These are phyloP conservation scores for Candida sojae DNA, from an alignment of 1,139 yeast species.

Conservation along the genomic window DNA sequence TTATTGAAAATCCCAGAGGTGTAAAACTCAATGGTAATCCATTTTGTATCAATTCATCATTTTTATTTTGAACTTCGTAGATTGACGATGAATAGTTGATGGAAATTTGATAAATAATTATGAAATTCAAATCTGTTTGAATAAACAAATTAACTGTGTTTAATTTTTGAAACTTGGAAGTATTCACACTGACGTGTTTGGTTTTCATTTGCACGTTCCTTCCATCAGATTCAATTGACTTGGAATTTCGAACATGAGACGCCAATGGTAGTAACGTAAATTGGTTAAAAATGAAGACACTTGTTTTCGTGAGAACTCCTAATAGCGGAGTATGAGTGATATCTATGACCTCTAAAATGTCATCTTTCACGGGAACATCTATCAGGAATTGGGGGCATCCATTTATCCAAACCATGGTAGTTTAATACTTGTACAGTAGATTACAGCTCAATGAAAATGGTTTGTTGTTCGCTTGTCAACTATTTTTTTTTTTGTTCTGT, in stretches of 20 bases:
- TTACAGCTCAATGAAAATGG: not conserved
- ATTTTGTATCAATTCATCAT: slow-evolving; percentile 32
- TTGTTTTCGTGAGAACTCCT: slow-evolving; percentile 29
- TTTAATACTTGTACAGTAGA: not conserved
- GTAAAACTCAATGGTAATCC: slow-evolving; percentile 34
- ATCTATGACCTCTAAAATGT: slow-evolving; percentile 26
- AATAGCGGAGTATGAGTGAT: slow-evolving; percentile 38
- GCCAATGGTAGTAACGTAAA: slow-evolving; percentile 37
- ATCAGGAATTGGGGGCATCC: slow-evolving; percentile 34
- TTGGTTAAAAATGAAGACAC: slow-evolving; percentile 31
- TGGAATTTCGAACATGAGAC: slow-evolving; percentile 29
- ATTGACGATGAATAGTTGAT: slow-evolving; percentile 32
- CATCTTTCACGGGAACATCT: slow-evolving; percentile 25
- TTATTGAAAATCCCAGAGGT: slow-evolving; percentile 28
- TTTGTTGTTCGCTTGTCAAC: not conserved
- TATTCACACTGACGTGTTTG: slow-evolving; percentile 30
- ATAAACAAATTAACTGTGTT: slow-evolving; percentile 34
- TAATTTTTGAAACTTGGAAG: slow-evolving; percentile 28
- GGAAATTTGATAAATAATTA: slow-evolving; percentile 37
- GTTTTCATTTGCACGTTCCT: slow-evolving; percentile 24
- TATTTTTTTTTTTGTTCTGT: not conserved
- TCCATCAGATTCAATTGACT: slow-evolving; percentile 40
- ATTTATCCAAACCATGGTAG: slow-evolving; percentile 19
- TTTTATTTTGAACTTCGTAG: slow-evolving; percentile 31
- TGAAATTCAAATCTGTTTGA: slow-evolving; percentile 31